Percentiles rank a stretch among this genome's conserved stretches.
phyloP scores from a whole-genome alignment of 2,329 filamentous ascomycete species.

The Aureobasidium sp. region DNA sequence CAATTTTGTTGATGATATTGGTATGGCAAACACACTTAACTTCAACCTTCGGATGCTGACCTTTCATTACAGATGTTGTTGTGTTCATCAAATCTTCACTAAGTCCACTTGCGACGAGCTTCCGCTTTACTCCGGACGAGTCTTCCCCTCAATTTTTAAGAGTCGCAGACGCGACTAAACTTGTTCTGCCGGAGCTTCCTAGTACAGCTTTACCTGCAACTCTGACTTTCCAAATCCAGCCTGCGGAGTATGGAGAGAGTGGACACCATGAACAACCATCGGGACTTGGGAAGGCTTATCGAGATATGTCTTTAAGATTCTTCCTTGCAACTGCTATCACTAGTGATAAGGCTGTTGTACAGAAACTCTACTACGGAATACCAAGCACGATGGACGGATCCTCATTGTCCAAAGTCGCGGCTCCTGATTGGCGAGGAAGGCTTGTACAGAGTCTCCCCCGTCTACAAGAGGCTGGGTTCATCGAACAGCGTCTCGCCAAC shows the following conservation, averaged over 20 bases:
- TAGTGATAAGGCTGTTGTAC: slow-evolving; percentile 12
- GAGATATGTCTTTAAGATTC: slow-evolving; percentile 10
- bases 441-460: slow-evolving; percentile 11
- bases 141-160: slow-evolving; percentile 14
- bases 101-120: slow-evolving; percentile 24
- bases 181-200: slow-evolving; percentile 17
- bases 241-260: slow-evolving; percentile 7
- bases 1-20: slow-evolving; percentile 22
- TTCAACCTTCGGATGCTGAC: not conserved
- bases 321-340: slow-evolving; percentile 11
- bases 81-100: slow-evolving; percentile 27
- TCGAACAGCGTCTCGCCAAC: not conserved
- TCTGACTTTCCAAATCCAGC: not conserved
- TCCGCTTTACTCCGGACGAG: slow-evolving; percentile 18
- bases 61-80: slow-evolving; percentile 19
- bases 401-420: not conserved
- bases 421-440: slow-evolving; percentile 17
- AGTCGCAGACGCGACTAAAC: slow-evolving; percentile 21
- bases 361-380: slow-evolving; percentile 5
- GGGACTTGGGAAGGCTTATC: slow-evolving; percentile 6
- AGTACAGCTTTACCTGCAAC: not conserved
- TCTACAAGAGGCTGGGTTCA: slow-evolving; percentile 15
- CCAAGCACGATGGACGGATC: not conserved
- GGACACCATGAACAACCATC: not conserved
- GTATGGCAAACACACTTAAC: slow-evolving; percentile 18